phyloP scores from a whole-genome alignment of 2,329 filamentous ascomycete species.

The Diaporthe sp. region DNA sequence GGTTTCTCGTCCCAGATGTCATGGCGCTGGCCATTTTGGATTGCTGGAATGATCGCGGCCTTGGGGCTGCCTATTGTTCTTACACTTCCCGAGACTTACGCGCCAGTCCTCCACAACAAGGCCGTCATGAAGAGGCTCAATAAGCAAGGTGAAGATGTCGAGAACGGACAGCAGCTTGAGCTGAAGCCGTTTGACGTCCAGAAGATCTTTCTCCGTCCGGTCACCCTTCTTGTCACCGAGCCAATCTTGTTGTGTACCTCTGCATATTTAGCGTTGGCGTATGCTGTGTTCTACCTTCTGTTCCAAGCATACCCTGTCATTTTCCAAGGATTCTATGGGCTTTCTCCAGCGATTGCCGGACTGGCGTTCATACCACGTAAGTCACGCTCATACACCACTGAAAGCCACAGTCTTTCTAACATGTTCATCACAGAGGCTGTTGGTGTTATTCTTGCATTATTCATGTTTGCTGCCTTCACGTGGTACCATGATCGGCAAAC shows the following conservation, averaged over 20 bases:
- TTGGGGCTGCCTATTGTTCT: not conserved
- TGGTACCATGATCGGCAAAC: slow-evolving; percentile 6
- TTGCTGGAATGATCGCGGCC: slow-evolving; percentile 2
- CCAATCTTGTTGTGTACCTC: slow-evolving; percentile 9
- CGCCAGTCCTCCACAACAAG: not conserved
- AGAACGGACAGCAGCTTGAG: slow-evolving; percentile 3
- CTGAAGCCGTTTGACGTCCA: slow-evolving; percentile 9
- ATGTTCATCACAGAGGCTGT: not conserved
- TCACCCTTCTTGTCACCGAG: slow-evolving; percentile 13
- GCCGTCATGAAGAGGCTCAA: not conserved
- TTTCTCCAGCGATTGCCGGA: slow-evolving; percentile 3
- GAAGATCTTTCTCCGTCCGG: not conserved
- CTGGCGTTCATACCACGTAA: slow-evolving; percentile 20
- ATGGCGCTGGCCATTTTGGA: slow-evolving; percentile 14
- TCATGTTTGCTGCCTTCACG: not conserved
- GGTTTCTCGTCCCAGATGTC: slow-evolving; percentile 17
- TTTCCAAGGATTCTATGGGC: not conserved
- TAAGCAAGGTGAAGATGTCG: not conserved
- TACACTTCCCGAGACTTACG: slow-evolving; percentile 8
- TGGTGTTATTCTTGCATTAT: not conserved
- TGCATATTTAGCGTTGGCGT: not conserved
- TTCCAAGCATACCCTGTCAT: slow-evolving; percentile 22
- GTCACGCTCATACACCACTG: not conserved
- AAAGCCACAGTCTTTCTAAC: not conserved
- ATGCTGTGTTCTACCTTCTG: not conserved